Conservation (phyloP, 371 early-diverging fungal species). For the Rhizopus sp. region DNA sequence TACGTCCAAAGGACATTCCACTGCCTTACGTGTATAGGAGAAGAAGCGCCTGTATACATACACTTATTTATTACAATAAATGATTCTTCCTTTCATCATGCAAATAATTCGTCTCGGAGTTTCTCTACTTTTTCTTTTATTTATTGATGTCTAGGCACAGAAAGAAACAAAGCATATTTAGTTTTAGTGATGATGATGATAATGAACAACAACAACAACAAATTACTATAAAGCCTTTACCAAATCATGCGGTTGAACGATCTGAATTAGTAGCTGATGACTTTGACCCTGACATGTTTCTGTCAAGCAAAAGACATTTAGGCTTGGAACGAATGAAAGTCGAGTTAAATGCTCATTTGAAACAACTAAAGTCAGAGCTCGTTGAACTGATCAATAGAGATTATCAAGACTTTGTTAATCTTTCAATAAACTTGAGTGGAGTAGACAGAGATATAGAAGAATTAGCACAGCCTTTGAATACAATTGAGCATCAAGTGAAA, state of each 20-base stretch:
- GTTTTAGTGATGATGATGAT: constrained; percentile 47
- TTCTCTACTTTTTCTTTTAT: background rate
- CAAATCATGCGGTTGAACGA: constrained; percentile 51
- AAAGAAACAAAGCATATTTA: constrained; percentile 31
- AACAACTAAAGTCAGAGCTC: constrained; percentile 68
- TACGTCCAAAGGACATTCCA: too few relatives aligned
- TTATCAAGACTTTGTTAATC: constrained; percentile 80
- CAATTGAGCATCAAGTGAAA: constrained; percentile 61
- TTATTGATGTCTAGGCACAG: constrained; percentile 1
- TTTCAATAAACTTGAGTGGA: constrained; percentile 79
- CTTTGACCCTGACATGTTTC: constrained; percentile 64
- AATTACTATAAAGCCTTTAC: constrained; percentile 36
- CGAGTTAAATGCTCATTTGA: constrained; percentile 64
- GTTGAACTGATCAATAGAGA: constrained; percentile 82
- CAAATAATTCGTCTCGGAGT: too few relatives aligned
- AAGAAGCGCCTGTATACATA: too few relatives aligned
- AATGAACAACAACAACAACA: constrained; percentile 19
- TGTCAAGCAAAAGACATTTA: constrained; percentile 68
- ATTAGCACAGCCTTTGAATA: constrained; percentile 57
- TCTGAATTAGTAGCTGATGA: constrained; percentile 51
- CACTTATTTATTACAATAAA: too few relatives aligned
- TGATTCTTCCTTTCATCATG: too few relatives aligned
- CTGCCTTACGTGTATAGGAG: too few relatives aligned
- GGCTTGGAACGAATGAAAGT: constrained; percentile 67
- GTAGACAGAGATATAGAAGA: constrained; percentile 72